Base-by-base conservation (phyloP, 345 rosid genomes). In the Conringia planisiliqua region DNA sequence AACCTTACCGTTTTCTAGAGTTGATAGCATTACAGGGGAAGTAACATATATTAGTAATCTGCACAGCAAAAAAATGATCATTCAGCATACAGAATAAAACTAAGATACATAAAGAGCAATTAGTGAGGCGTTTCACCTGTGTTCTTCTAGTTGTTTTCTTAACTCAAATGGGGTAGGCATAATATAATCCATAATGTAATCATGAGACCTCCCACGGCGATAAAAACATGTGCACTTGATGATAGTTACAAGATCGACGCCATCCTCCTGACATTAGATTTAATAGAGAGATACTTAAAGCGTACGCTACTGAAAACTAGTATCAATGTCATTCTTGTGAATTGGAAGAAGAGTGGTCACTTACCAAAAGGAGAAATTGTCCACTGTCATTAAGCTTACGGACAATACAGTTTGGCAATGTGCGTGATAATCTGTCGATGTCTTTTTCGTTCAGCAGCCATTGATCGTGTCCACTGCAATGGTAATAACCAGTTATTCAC, bases 291-390 rank as follows among this genome's bases (percentile, higher is more conserved):
- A n/a, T n/a, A n/a, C n/a, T n/a, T n/a, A n/a, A n/a, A n/a, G n/a
- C n/a, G n/a, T n/a, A n/a, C n/a, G n/a, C 54, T 18, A 3, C 27
- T 20, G 3, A 48, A 18, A 48, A 48, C 27, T 24, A 26, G 33
- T 43, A 43, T 5, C 17, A 52, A 24, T 24, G 12, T 26, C 16
- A 27, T 54, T 27, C 18, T 55, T 29, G 6, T 29, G 38, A 29
- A 30, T 11, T n/a, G 40, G 12, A 56, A 74, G 74, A 59, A 69
- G 35, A 70, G 69, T 75, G 33, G 42, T 59, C 32, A 71, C 81
- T 66, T 79, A 90, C 98, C 86, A 92, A 77, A 84, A 92, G 83
- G 24, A 89, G 87, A 77, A 90, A 90, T 77, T 87, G 96, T 36
- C 89, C 88, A 67, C 57, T 79, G 57, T 83, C 88, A 3, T 78